A percentile compares a stretch with the other conserved stretches of the same genome.
Evolutionary conservation across 1,284 basidiomycete species (phyloP).

Genomic region (Wallemia mellicola): DNA sequence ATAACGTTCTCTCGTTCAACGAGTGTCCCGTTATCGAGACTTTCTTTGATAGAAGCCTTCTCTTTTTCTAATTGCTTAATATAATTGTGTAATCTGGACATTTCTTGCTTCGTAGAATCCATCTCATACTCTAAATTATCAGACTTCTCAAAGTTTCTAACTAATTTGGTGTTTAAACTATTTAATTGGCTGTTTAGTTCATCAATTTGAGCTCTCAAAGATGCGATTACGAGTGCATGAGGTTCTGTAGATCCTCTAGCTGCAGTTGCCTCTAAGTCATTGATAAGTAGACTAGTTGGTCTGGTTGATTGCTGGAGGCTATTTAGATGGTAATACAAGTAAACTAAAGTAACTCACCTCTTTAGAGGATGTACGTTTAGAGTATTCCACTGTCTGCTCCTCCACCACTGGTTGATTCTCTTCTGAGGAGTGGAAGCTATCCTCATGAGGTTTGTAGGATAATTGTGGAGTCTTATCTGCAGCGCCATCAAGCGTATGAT

Average conservation of each 20-base stretch:
- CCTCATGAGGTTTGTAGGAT: too few relatives aligned
- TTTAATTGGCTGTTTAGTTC: conserved; percentile 69
- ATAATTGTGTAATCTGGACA: conserved; percentile 20
- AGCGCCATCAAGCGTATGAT: too few relatives aligned
- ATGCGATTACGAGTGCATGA: conserved; percentile 40
- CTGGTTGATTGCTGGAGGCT: background rate
- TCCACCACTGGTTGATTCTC: too few relatives aligned
- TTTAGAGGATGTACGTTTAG: background rate
- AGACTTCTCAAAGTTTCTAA: conserved; percentile 64
- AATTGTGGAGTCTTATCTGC: too few relatives aligned
- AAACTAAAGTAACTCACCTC: too few relatives aligned
- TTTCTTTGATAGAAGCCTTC: conserved; percentile 40
- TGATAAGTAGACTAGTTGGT: conserved; percentile 1
- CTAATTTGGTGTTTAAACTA: conserved; percentile 70
- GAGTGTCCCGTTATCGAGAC: conserved; percentile 56
- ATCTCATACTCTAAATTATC: conserved; percentile 79
- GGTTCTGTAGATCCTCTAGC: conserved; percentile 14
- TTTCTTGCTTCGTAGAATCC: conserved; percentile 7
- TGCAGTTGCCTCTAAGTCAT: background rate
- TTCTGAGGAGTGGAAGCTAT: too few relatives aligned
- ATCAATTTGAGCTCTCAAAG: conserved; percentile 46
- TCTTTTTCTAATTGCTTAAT: conserved; percentile 41
- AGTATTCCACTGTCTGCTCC: background rate
- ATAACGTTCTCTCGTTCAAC: conserved; percentile 80
- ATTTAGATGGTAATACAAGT: too few relatives aligned